Evolutionary conservation across 768 basidiomycete genomes (phyloP), one percentile per base, ranked within the genome.

Genomic region (Suillus subluteus): DNA sequence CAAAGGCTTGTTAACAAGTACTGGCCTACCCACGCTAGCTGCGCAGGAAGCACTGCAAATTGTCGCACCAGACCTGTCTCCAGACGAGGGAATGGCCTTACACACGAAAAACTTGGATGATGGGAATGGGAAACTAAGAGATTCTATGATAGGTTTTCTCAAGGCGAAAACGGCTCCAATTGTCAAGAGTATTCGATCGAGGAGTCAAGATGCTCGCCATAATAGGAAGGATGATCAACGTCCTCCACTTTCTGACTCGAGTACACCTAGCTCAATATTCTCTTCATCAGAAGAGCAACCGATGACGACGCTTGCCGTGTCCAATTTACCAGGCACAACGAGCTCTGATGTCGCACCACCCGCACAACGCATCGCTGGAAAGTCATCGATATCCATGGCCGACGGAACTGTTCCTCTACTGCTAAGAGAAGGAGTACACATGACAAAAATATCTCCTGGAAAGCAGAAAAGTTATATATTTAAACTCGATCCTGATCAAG

Each of bases 371-470:
- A 62, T 38, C 23, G n/a, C 64, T 35, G 38, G 37, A 58, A 66
- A 65, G 55, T 63, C 69, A 46, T 32, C 32, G 32, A 32, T 32
- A 32, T 52, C 66, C 32, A 44, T 72, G 32, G 66, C 70, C 16
- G 83, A 89, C 44, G 76, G 85, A 16, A 79, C 82, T 0, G 86
- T 93, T 3, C 90, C 91, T 0, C 75, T 76, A 56, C 70, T 84
- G 15, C 78, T 94, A 30, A 85, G 87, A 73, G 77, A 82, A 8
- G 93, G 93, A 54, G 87, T 86, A 1, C 83, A 85, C 0, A 91
- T 97, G 89, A 88, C 88, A 69, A 98, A 97, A 73, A 89, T 96
- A 18, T 90, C 93, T 2, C 84, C 85, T 35, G 91, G 89, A 79
- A 91, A 89, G 70, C 86, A 90, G 74, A 92, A 92, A 75, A 86